A percentile compares a stretch with the other conserved stretches of the same genome.
Evolutionary conservation across 805 yeast species (phyloP).

Genomic region (Starmerella tilneyi): DNA sequence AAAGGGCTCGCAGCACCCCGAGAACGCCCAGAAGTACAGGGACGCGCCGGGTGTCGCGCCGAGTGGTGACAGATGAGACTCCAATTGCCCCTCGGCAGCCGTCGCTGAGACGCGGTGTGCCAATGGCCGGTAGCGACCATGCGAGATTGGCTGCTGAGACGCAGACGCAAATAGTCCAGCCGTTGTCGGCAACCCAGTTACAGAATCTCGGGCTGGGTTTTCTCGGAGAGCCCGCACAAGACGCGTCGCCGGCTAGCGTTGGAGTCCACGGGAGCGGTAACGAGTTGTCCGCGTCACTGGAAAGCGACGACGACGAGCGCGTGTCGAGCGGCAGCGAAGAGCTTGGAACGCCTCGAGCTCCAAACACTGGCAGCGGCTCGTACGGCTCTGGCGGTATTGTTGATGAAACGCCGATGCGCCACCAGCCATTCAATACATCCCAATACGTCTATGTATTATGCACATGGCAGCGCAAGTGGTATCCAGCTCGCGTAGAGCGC

Average conservation of each 20-base stretch:
- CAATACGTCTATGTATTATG: constrained; percentile 8
- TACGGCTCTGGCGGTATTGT: constrained; percentile 12
- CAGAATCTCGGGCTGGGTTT: neutral
- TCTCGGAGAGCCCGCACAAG: constrained; percentile 9
- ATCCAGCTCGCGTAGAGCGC: constrained; percentile 15
- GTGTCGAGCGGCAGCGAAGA: constrained; percentile 12
- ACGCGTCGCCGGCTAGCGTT: constrained; percentile 9
- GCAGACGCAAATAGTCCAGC: constrained; percentile 4
- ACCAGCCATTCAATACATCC: constrained; percentile 2
- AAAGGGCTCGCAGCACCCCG: constrained; percentile 12
- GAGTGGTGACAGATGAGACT: neutral
- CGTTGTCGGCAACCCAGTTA: constrained; percentile 4
- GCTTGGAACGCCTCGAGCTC: neutral
- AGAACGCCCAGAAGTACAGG: neutral
- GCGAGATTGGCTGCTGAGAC: neutral
- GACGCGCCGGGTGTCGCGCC: neutral
- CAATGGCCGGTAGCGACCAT: neutral
- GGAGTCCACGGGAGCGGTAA: constrained; percentile 5
- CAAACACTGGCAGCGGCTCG: constrained; percentile 2
- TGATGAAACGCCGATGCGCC: constrained; percentile 20
- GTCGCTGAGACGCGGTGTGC: neutral
- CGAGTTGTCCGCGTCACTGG: neutral
- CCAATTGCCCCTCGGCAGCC: neutral
- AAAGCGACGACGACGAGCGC: constrained; percentile 11
- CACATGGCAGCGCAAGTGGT: constrained; percentile 18